phyloP scores from a whole-genome alignment of 2,329 filamentous ascomycete species.

The Fusarium globosum region DNA sequence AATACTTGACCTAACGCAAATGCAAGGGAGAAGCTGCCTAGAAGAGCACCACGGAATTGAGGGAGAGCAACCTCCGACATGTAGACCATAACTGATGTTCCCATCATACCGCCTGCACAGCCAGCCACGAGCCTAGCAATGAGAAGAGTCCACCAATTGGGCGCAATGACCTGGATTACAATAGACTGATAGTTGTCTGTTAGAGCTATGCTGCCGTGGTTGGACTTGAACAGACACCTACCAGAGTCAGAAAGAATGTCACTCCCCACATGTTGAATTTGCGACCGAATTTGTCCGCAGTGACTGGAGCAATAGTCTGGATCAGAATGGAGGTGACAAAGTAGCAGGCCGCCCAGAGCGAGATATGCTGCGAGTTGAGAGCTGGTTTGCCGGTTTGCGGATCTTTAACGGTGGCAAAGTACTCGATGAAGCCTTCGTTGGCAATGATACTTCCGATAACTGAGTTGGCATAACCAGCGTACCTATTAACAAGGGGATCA shows the following conservation, averaged over 20 bases:
- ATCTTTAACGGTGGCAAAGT: background rate
- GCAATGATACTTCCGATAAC: background rate
- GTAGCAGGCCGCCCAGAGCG: background rate
- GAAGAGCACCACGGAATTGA: slow-evolving; percentile 9
- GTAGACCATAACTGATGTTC: slow-evolving; percentile 26
- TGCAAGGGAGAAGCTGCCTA: slow-evolving; percentile 10
- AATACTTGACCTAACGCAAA: background rate
- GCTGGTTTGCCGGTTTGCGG: background rate
- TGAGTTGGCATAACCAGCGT: background rate
- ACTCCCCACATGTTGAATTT: background rate
- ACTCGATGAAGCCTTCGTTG: background rate
- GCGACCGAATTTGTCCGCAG: background rate
- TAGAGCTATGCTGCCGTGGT: background rate
- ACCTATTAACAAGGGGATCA: background rate
- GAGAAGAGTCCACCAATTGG: background rate
- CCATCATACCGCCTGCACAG: slow-evolving; percentile 21
- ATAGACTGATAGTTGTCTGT: background rate
- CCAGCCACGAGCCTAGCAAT: slow-evolving; percentile 17
- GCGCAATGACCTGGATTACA: background rate
- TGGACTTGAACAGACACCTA: background rate
- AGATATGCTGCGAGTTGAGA: background rate
- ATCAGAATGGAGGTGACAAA: background rate
- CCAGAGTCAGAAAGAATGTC: background rate
- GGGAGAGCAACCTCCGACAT: slow-evolving; percentile 16
- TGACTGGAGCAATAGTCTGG: background rate